Evolutionary conservation across 1,284 basidiomycete genomes (phyloP).

Genomic region (Boletellus deceptivus): DNA sequence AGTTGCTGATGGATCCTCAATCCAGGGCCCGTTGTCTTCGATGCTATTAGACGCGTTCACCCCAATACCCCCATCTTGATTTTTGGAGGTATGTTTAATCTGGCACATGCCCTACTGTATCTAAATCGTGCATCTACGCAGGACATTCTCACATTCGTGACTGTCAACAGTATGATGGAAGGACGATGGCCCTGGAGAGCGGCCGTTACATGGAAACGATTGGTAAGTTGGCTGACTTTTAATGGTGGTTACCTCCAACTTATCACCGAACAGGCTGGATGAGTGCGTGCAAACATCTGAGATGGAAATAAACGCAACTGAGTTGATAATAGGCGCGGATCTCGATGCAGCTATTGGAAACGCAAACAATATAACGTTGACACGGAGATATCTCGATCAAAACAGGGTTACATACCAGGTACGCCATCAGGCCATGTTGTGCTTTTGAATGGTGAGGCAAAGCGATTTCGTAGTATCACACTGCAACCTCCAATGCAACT

Average conservation of each 20-base stretch:
- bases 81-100: slow-evolving; percentile 54
- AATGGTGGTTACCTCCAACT: background rate
- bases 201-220: slow-evolving; percentile 89
- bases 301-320: background rate
- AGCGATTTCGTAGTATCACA: slow-evolving; percentile 51
- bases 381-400: slow-evolving; percentile 70
- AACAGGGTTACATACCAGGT: slow-evolving; percentile 74
- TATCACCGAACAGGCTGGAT: slow-evolving; percentile 30
- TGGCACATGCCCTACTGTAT: background rate
- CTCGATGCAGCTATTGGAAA: slow-evolving; percentile 41
- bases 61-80: slow-evolving; percentile 74
- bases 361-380: slow-evolving; percentile 55
- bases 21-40: slow-evolving; percentile 68
- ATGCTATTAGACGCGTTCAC: slow-evolving; percentile 72
- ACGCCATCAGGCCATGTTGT: background rate
- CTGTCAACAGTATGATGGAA: slow-evolving; percentile 61
- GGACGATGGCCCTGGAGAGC: slow-evolving; percentile 72
- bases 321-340: slow-evolving; percentile 43
- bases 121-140: slow-evolving; percentile 15
- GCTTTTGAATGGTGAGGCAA: background rate
- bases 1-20: background rate
- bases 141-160: slow-evolving; percentile 80
- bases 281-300: slow-evolving; percentile 20
- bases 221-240: slow-evolving; percentile 39
- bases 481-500: slow-evolving; percentile 37